These are phyloP conservation scores for Mortierella sp. DNA, from an alignment of 371 early-diverging fungal species.

Conservation along the genomic window DNA sequence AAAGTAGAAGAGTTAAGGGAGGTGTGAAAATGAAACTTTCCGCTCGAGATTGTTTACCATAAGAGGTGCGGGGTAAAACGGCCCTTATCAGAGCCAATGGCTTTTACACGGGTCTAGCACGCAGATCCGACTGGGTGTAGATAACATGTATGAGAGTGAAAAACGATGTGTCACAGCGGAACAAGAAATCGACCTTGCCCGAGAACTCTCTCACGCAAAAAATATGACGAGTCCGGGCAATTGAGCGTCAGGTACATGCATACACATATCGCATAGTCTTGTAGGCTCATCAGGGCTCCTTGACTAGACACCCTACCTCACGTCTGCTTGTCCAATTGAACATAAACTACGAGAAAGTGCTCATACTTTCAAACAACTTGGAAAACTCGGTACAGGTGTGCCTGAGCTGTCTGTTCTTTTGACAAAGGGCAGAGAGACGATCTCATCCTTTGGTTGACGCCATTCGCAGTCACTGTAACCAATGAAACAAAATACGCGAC, in stretches of 20 bases:
- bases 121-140: constrained; percentile 4
- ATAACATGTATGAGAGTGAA: background rate
- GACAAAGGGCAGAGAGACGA: background rate
- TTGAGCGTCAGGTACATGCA: no score
- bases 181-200: background rate
- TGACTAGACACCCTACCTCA: background rate
- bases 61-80: constrained; percentile 7
- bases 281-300: background rate
- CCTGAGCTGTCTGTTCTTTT: background rate
- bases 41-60: background rate
- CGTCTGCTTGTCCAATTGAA: background rate
- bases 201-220: no score
- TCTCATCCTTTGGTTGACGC: constrained; percentile 12
- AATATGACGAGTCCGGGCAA: no score
- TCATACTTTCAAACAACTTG: no score
- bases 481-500: constrained; percentile 7
- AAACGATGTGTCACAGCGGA: constrained; percentile 2
- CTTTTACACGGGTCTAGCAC: background rate
- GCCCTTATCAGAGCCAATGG: background rate
- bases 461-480: constrained; percentile 32
- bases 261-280: no score
- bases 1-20: background rate
- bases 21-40: background rate
- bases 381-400: no score
- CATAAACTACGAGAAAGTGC: background rate